These are phyloP conservation scores for Kokia cookei DNA, from an alignment of 441 rosid genomes.

Conservation along the genomic window DNA sequence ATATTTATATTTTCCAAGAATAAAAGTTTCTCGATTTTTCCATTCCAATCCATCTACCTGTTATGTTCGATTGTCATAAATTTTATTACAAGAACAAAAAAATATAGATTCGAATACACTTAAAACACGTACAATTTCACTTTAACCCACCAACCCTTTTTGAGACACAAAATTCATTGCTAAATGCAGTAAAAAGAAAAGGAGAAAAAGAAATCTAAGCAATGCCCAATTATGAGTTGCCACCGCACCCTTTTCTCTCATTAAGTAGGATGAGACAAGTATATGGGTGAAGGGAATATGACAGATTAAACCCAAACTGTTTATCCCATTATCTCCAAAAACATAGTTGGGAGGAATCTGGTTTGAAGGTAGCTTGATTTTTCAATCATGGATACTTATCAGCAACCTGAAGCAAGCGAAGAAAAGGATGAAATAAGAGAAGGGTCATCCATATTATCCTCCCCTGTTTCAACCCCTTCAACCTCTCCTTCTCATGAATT, in stretches of 20 bases:
- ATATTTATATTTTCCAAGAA: too few species aligned
- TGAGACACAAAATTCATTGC: conserved; percentile 14
- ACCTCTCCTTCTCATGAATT: conserved; percentile 95
- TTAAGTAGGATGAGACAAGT: conserved; percentile 14
- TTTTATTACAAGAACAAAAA: too few species aligned
- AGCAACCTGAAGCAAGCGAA: conserved; percentile 26
- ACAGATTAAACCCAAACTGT: conserved; percentile 23
- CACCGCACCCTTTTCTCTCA: conserved; percentile 24
- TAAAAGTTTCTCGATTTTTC: too few species aligned
- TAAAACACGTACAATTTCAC: too few species aligned
- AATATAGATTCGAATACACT: too few species aligned
- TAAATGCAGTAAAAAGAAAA: conserved; percentile 12
- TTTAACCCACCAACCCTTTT: conserved; percentile 29
- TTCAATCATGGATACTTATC: conserved; percentile 46
- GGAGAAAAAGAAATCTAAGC: conserved; percentile 9
- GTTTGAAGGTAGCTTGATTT: conserved; percentile 3
- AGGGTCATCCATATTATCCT: conserved; percentile 6
- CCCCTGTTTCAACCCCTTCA: conserved; percentile 49
- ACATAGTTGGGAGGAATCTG: too few species aligned
- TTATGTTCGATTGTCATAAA: background rate
- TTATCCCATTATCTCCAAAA: background rate
- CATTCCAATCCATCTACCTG: background rate
- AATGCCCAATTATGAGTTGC: background rate
- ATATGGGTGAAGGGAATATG: background rate
- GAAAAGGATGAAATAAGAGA: conserved; percentile 24